Evolutionary conservation across 768 basidiomycete species (phyloP).

Genomic region (Ramaria rubella): DNA sequence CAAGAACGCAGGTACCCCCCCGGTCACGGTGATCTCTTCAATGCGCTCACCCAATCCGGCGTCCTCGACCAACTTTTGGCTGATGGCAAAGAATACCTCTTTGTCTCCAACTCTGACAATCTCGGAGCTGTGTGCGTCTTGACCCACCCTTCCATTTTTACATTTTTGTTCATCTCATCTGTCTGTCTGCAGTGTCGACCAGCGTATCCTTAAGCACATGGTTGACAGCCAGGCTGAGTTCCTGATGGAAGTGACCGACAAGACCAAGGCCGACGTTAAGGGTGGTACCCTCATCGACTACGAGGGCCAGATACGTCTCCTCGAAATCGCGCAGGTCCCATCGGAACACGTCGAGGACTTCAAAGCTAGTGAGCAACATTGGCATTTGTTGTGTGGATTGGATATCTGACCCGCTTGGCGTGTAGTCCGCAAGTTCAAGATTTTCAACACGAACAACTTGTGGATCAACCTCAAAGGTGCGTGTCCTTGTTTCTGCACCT

Average conservation of each 20-base stretch:
- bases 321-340: constrained; percentile 94
- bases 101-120: constrained; percentile 97
- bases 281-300: constrained; percentile 89
- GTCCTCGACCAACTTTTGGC: constrained; percentile 83
- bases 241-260: constrained; percentile 94
- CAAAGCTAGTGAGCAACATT: constrained; percentile 53
- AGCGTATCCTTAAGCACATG: constrained; percentile 83
- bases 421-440: constrained; percentile 83
- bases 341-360: constrained; percentile 92
- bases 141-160: not conserved
- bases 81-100: constrained; percentile 94
- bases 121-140: constrained; percentile 75
- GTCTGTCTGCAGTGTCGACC: constrained; percentile 52
- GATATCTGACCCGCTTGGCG: constrained; percentile 3
- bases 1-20: constrained; percentile 60
- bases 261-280: constrained; percentile 91
- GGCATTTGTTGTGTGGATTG: not conserved
- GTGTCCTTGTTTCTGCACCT: constrained; percentile 9
- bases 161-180: constrained; percentile 9
- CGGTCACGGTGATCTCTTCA: constrained; percentile 95
- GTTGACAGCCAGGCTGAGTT: constrained; percentile 76
- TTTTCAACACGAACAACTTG: constrained; percentile 83
- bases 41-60: constrained; percentile 84
- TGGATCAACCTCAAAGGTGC: constrained; percentile 74
- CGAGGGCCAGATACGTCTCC: constrained; percentile 78